Conservation (phyloP, 1,284 basidiomycete genomes). For the Fomitopsis palustris region DNA sequence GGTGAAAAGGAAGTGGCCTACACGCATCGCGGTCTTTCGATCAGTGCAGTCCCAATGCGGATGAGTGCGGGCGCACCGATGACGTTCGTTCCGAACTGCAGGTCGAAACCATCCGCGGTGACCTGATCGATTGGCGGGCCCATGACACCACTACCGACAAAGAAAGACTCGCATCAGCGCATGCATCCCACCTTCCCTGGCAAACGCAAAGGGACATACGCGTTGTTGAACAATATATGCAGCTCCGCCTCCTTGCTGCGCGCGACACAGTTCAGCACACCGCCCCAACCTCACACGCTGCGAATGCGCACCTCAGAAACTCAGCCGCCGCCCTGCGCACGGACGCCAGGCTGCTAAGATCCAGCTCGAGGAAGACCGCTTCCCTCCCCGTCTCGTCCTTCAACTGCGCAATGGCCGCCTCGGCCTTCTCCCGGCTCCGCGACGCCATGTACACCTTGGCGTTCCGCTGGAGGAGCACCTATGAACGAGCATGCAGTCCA, state of each 20-base stretch:
- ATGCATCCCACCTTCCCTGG: neutral
- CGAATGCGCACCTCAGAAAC: slow-evolving; percentile 28
- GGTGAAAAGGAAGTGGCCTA: slow-evolving; percentile 48
- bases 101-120: slow-evolving; percentile 54
- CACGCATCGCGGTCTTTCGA: neutral
- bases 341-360: slow-evolving; percentile 43
- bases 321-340: slow-evolving; percentile 37
- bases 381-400: slow-evolving; percentile 34
- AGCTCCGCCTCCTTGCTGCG: slow-evolving; percentile 30
- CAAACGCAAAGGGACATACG: slow-evolving; percentile 22
- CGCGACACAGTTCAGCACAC: neutral
- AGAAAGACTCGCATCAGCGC: neutral
- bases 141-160: slow-evolving; percentile 51
- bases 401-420: slow-evolving; percentile 40
- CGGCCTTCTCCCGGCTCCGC: slow-evolving; percentile 37
- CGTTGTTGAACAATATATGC: slow-evolving; percentile 35
- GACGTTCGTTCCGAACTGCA: slow-evolving; percentile 61
- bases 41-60: neutral
- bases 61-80: slow-evolving; percentile 29
- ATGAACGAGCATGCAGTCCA: neutral
- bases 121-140: slow-evolving; percentile 36
- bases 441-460: slow-evolving; percentile 55
- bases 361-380: slow-evolving; percentile 43
- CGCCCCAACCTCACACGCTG: neutral
- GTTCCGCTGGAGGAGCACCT: slow-evolving; percentile 40